A percentile compares a stretch with the other conserved stretches of the same genome.
These are phyloP conservation scores for Xylaria bambusicola DNA, from an alignment of 495 filamentous ascomycete species.

Conservation along the genomic window DNA sequence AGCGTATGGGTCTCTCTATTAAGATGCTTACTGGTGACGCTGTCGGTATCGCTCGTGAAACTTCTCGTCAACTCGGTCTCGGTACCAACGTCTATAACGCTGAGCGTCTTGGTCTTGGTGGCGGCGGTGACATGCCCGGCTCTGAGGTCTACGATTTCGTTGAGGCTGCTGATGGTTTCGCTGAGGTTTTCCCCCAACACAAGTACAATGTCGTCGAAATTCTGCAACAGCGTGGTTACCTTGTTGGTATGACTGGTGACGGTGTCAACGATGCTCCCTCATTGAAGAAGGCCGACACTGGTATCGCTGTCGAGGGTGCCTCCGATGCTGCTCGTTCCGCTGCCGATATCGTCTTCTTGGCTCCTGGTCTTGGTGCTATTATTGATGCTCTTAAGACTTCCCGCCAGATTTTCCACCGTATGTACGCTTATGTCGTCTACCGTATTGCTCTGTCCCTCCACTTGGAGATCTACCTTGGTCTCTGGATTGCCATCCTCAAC, in stretches of 20 bases:
- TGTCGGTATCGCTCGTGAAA: conserved; percentile 89
- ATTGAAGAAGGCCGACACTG: conserved; percentile 91
- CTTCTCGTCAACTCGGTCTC: conserved; percentile 84
- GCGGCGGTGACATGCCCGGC: conserved; percentile 87
- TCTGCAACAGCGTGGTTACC: conserved; percentile 92
- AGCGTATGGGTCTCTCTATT: conserved; percentile 81
- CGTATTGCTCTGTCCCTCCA: conserved; percentile 92
- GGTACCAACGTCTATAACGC: conserved; percentile 95
- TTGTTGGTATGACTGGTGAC: conserved; percentile 97
- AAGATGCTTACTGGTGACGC: conserved; percentile 98
- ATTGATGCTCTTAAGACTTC: conserved; percentile 93
- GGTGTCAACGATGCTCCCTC: conserved; percentile 97
- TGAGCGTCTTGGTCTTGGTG: conserved; percentile 78
- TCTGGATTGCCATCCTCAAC: conserved; percentile 88
- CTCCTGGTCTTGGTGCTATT: conserved; percentile 87
- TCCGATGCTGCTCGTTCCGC: conserved; percentile 91
- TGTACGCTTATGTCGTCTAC: conserved; percentile 96
- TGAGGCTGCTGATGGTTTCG: conserved; percentile 92
- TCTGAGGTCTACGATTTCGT: conserved; percentile 94
- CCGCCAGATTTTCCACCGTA: conserved; percentile 93
- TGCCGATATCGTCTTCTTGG: conserved; percentile 92
- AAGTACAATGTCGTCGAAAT: conserved; percentile 98
- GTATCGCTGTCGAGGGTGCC: conserved; percentile 92
- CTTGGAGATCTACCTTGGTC: conserved; percentile 83
- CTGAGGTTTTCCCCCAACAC: conserved; percentile 96